Base-by-base conservation (phyloP, 306 rosid species). In the Trifolium repens region DNA sequence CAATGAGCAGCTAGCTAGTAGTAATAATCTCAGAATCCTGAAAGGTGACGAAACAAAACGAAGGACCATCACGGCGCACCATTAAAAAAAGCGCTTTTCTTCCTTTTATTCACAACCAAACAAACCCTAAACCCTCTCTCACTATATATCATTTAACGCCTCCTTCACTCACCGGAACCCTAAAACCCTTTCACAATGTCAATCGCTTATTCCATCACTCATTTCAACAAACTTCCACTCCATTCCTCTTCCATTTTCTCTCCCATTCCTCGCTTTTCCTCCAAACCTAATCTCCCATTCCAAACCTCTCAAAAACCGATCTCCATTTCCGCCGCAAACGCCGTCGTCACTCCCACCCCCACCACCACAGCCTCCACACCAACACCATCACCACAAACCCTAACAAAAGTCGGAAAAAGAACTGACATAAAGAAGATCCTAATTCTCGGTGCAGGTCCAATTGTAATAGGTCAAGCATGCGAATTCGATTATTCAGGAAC, bases 401-500 rank as follows among this genome's bases (percentile, higher is more conserved):
- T 42, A 4, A 76, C 27, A 75, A 75, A 44, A 26, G 64, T 2
- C 22, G 93, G 97, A 1, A 96, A 96, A 69, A 66, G 99, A 50
- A 89, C 91, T 4, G 98, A 92, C 81, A 50, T 96, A 72, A 96
- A 89, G 89, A 96, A 92, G 87, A 96, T 96, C 53, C 40, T 96
- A 85, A 96, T 96, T 35, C 87, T 96, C 14, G 98, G 99, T 1
- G 99, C 99, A 0, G 98, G 98, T 0, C 99, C 98, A 8, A 92
- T 96, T 61, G 98, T 92, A 58, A 96, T 96, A 1, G 98, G 99
- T 5, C 99, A 92, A 78, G 98, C 98, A 1, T 92, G 98, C 70
- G 98, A 96, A 82, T 96, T 96, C 65, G 98, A 96, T 71, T 96
- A 96, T 79, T 92, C 97, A 0, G 99, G 99, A 5, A 92, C 98